Evolutionary conservation across 495 filamentous ascomycete genomes (phyloP), one percentile per base, ranked within the genome.

Genomic region (Xylaria cubensis): DNA sequence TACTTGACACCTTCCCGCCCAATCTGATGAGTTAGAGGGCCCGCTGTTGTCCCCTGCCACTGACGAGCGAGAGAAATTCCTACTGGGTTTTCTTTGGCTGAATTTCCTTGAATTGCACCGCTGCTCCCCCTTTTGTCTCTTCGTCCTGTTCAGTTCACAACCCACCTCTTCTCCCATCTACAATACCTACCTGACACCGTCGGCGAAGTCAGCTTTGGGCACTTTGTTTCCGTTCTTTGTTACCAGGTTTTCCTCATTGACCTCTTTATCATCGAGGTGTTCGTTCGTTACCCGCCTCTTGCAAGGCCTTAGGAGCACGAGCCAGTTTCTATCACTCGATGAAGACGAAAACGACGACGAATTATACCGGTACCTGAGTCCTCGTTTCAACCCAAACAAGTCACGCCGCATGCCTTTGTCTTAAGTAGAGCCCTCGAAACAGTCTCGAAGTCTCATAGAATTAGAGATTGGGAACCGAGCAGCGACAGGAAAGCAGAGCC

Each of bases 201-300:
- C 39, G 63, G 63, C 70, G 29, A 48, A 58, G 50, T 46, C 53
- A 67, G 70, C 41, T 72, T 29, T 46, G 41, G 53, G 39, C 41
- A 46, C 36, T 34, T 29, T 61, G 69, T 50, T 72, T 67, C 32
- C 50, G 62, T 72, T 72, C 70, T 72, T 72, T 67, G 62, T 65
- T 61, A 26, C 41, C 21, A 50, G 39, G 50, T 48, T 66, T 48
- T 41, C 63, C 46, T 4, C 50, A 34, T 39, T 66, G 50, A 51
- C 70, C 46, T 72, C 70, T 48, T 67, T 67, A 36, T 21, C 42
- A 21, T 67, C 63, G 70, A 72, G 70, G 70, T 59, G 51, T 72
- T 61, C 70, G 41, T 67, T 72, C 70, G 70, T 67, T 72, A 72
- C 63, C 34, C 19, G 53, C 70, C 61, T 71, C 41, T 13, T 50